A percentile compares a stretch with the other conserved stretches of the same genome.
phyloP scores from a whole-genome alignment of 1,284 basidiomycete species.

The Boletellus deceptivus region DNA sequence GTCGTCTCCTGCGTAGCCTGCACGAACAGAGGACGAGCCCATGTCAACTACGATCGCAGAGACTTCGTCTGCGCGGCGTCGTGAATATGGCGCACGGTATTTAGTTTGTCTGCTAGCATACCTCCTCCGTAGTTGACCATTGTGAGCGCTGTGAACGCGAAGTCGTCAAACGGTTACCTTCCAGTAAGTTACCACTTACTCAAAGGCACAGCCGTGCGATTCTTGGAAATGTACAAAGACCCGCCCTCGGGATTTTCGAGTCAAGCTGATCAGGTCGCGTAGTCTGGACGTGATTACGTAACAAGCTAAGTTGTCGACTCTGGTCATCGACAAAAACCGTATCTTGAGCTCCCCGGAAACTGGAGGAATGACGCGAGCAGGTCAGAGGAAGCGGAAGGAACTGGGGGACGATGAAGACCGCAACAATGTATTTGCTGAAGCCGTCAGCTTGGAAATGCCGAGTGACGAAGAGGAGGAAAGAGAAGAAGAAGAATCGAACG shows the following conservation, averaged over 20 bases:
- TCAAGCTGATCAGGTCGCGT: no score
- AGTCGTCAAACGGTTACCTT: neutral
- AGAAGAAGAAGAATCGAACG: slow-evolving; percentile 42
- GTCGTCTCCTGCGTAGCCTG: slow-evolving; percentile 97
- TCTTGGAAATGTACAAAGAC: no score
- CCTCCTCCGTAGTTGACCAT: slow-evolving; percentile 79
- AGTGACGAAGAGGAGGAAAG: slow-evolving; percentile 62
- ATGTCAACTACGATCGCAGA: slow-evolving; percentile 95
- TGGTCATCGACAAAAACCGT: neutral
- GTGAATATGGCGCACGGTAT: neutral
- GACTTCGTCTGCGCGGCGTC: slow-evolving; percentile 70
- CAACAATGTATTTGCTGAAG: slow-evolving; percentile 33
- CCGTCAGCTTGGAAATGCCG: slow-evolving; percentile 60
- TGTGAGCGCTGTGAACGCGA: neutral
- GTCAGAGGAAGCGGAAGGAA: slow-evolving; percentile 56
- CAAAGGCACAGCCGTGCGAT: no score
- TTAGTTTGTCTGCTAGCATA: slow-evolving; percentile 33
- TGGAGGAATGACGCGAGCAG: slow-evolving; percentile 23
- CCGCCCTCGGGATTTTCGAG: no score
- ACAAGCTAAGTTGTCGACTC: no score
- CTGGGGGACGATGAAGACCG: slow-evolving; percentile 33
- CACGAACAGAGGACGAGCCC: slow-evolving; percentile 85
- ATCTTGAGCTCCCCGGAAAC: slow-evolving; percentile 32
- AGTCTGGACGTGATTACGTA: neutral
- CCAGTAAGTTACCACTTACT: no score